A percentile compares a stretch with the other conserved stretches of the same genome.
These are phyloP conservation scores for Phytophthora ohioensis DNA, from an alignment of 352 stramenopile genomes.

Conservation along the genomic window DNA sequence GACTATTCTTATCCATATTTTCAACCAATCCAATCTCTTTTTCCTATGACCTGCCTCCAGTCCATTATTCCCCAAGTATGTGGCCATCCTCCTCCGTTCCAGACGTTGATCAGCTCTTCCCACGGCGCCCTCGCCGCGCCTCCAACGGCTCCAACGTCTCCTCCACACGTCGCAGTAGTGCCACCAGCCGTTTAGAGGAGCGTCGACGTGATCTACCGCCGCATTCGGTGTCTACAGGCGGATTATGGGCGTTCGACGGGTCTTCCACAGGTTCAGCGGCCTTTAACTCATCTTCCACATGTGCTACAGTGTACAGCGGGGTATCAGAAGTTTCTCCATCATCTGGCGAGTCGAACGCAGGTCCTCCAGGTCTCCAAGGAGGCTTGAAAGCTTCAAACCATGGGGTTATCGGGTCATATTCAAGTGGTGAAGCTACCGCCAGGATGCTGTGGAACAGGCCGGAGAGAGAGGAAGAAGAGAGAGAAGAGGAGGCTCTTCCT, in stretches of 20 bases:
- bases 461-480: conserved; percentile 71
- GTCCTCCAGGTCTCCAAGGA: conserved; percentile 13
- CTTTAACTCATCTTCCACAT: conserved; percentile 17
- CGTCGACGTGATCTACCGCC: conserved; percentile 37
- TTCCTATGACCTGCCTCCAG: background rate
- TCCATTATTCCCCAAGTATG: conserved; percentile 22
- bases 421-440: conserved; percentile 29
- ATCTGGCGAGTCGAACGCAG: conserved; percentile 13
- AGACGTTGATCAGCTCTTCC: conserved; percentile 35
- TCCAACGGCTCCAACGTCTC: background rate
- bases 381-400: conserved; percentile 27
- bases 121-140: conserved; percentile 26
- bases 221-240: conserved; percentile 10
- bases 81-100: conserved; percentile 16
- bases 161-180: conserved; percentile 23
- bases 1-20: background rate
- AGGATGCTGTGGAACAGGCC: conserved; percentile 67
- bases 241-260: conserved; percentile 35
- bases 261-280: conserved; percentile 11
- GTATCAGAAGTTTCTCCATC: background rate
- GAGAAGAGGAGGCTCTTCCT: conserved; percentile 73
- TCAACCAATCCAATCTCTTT: background rate
- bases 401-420: conserved; percentile 56
- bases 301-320: background rate
- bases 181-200: conserved; percentile 37